Conservation (phyloP, 1,284 basidiomycete genomes). For the Naganishia liquefaciens region DNA sequence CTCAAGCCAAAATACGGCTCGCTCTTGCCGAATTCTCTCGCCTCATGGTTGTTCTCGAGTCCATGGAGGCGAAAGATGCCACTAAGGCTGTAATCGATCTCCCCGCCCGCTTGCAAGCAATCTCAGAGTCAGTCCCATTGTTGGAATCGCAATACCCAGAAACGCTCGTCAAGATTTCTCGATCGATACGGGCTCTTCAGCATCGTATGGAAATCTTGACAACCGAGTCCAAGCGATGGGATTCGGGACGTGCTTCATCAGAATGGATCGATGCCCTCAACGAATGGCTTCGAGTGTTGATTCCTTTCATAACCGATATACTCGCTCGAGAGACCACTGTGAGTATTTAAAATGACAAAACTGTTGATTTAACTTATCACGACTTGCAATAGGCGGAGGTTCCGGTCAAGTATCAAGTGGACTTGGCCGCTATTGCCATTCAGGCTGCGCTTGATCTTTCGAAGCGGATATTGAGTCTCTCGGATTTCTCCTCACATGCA, state of each 20-base stretch:
- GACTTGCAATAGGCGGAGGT: constrained; percentile 19
- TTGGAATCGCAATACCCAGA: constrained; percentile 1
- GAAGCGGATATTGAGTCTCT: constrained; percentile 32
- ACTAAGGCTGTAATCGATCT: too few species aligned
- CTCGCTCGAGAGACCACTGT: constrained; percentile 25
- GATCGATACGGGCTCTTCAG: constrained; percentile 8
- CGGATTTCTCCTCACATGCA: constrained; percentile 29
- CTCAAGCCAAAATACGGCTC: neutral
- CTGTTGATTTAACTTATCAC: constrained; percentile 6
- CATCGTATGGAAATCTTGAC: constrained; percentile 4
- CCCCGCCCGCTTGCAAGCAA: neutral
- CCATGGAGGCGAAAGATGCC: too few species aligned
- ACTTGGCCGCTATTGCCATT: constrained; percentile 38
- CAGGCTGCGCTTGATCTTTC: constrained; percentile 42
- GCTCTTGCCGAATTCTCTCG: constrained; percentile 8
- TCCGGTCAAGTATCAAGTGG: constrained; percentile 24
- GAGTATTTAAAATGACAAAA: constrained; percentile 19
- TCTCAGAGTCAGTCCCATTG: neutral
- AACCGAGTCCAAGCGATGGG: neutral
- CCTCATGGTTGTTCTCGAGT: constrained; percentile 6
- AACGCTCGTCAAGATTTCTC: neutral
- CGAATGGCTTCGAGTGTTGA: constrained; percentile 4
- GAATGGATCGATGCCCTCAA: neutral
- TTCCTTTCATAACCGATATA: constrained; percentile 12
- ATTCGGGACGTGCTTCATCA: neutral